Conservation (phyloP, 495 filamentous ascomycete species). For the Platismatia glauca region DNA sequence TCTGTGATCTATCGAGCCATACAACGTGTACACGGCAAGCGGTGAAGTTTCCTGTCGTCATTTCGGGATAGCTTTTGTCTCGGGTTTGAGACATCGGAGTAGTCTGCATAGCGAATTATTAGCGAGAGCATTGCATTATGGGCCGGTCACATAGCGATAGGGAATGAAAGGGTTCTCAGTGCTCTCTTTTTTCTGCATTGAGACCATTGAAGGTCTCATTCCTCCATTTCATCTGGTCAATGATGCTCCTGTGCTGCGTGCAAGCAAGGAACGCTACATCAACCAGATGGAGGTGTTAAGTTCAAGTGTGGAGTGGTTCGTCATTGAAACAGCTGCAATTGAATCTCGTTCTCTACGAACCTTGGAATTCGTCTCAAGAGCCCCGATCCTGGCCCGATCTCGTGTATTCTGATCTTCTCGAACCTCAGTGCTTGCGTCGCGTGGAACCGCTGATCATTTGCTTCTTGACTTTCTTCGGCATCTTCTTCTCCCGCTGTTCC, state of each 20-base stretch:
- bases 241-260: slow-evolving; percentile 21
- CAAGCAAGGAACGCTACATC: slow-evolving; percentile 22
- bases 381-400: background rate
- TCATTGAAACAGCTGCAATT: slow-evolving; percentile 9
- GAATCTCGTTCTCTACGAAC: slow-evolving; percentile 3
- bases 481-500: slow-evolving; percentile 84
- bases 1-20: slow-evolving; percentile 25
- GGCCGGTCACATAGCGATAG: background rate
- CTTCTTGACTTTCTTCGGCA: slow-evolving; percentile 93
- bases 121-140: slow-evolving; percentile 1
- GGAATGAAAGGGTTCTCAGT: slow-evolving; percentile 18
- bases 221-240: background rate
- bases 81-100: background rate
- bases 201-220: slow-evolving; percentile 4
- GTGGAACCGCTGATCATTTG: slow-evolving; percentile 47
- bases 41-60: background rate
- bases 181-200: slow-evolving; percentile 30
- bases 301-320: slow-evolving; percentile 19
- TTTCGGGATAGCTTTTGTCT: background rate
- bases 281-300: slow-evolving; percentile 13
- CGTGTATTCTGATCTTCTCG: background rate
- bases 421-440: slow-evolving; percentile 35
- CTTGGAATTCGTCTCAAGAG: background rate
- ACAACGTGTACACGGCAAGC: slow-evolving; percentile 15
- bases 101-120: slow-evolving; percentile 1